Conservation (phyloP, 805 yeast genomes). For the Sungouiella thailandica region DNA sequence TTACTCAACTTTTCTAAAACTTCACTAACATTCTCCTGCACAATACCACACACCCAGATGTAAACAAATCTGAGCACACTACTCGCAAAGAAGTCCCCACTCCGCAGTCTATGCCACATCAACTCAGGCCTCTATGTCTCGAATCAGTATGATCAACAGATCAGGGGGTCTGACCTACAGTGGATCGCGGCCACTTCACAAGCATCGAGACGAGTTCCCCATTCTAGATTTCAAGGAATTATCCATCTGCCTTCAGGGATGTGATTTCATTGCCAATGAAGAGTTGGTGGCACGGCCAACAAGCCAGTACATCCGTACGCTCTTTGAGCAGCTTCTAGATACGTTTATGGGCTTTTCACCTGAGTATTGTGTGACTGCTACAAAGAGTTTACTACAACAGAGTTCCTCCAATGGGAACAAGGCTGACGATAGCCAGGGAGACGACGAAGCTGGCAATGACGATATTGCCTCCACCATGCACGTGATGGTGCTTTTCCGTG, state of each 20-base stretch:
- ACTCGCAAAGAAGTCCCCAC: no score
- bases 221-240: constrained; percentile 56
- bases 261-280: constrained; percentile 57
- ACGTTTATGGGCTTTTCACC: constrained; percentile 50
- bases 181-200: constrained; percentile 3
- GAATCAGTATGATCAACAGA: constrained; percentile 4
- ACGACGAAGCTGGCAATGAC: no score
- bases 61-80: neutral
- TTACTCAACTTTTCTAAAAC: no score
- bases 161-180: constrained; percentile 2
- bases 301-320: constrained; percentile 46
- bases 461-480: constrained; percentile 29
- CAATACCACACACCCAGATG: neutral
- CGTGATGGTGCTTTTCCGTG: constrained; percentile 54
- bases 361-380: constrained; percentile 17
- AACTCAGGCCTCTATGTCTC: constrained; percentile 5
- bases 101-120: neutral
- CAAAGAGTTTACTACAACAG: constrained; percentile 15
- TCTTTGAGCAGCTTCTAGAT: constrained; percentile 59
- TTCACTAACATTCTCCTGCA: no score
- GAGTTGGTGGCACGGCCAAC: constrained; percentile 57
- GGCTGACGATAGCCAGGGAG: constrained; percentile 3
- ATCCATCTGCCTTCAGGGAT: constrained; percentile 52
- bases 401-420: neutral
- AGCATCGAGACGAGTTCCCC: constrained; percentile 51